Percentiles rank a stretch among this genome's conserved stretches.
phyloP scores from a whole-genome alignment of 208 protist genomes.

The Entamoeba dispar region DNA sequence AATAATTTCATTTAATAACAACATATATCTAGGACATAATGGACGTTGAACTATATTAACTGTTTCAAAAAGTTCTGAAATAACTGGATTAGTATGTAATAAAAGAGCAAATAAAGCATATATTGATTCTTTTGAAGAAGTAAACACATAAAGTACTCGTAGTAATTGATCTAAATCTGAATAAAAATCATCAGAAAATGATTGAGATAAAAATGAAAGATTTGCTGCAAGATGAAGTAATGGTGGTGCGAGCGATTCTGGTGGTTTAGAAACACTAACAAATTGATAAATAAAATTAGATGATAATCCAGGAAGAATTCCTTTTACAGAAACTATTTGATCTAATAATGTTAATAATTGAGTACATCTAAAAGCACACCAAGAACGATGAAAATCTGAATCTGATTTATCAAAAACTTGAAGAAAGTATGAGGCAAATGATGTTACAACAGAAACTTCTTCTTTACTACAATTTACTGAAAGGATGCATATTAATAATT shows the following conservation, averaged over 20 bases:
- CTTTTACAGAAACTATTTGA: neutral
- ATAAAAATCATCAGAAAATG: no score
- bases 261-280: no score
- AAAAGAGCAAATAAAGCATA: no score
- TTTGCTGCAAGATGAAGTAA: no score
- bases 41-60: neutral
- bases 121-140: no score
- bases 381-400: neutral
- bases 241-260: no score
- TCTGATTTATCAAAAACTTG: neutral
- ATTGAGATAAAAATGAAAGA: no score
- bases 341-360: neutral
- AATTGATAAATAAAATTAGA: no score
- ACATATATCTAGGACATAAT: neutral
- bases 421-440: neutral
- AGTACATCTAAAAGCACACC: neutral
- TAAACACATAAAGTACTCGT: no score
- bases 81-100: neutral
- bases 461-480: neutral
- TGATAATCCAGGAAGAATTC: neutral
- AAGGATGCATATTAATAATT: neutral
- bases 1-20: neutral
- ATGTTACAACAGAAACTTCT: neutral
- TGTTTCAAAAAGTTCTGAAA: neutral
- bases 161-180: no score